phyloP scores from a whole-genome alignment of 2,329 filamentous ascomycete genomes.

The Fusarium phyllophilum region DNA sequence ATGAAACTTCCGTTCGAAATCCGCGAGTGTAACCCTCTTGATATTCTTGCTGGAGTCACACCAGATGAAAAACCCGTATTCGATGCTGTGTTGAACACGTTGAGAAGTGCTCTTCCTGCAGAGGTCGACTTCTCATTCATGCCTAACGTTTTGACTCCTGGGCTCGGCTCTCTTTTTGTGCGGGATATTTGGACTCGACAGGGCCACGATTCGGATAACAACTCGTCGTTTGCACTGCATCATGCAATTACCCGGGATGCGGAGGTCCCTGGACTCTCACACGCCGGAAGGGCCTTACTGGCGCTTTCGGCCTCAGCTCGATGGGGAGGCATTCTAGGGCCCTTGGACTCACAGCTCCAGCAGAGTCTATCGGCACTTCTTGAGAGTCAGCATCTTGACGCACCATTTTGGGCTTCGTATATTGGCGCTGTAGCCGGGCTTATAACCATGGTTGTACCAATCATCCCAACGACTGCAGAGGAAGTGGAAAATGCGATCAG shows the following conservation, averaged over 20 bases:
- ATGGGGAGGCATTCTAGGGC: slow-evolving; percentile 72
- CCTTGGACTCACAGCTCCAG: slow-evolving; percentile 58
- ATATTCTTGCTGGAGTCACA: slow-evolving; percentile 46
- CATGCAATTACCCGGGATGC: slow-evolving; percentile 75
- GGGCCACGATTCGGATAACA: slow-evolving; percentile 61
- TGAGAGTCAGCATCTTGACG: slow-evolving; percentile 49
- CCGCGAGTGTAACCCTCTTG: slow-evolving; percentile 73
- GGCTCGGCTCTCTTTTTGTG: slow-evolving; percentile 58
- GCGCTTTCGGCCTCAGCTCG: slow-evolving; percentile 77
- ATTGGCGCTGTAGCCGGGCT: slow-evolving; percentile 59
- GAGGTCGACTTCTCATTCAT: slow-evolving; percentile 49
- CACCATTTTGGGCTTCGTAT: slow-evolving; percentile 64
- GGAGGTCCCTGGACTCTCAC: slow-evolving; percentile 76
- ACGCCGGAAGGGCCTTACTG: slow-evolving; percentile 75
- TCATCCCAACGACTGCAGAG: slow-evolving; percentile 50
- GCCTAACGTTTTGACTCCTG: slow-evolving; percentile 55
- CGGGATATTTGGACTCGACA: slow-evolving; percentile 62
- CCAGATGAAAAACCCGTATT: slow-evolving; percentile 45
- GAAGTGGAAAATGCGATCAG: slow-evolving; percentile 51
- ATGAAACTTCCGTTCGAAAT: slow-evolving; percentile 70
- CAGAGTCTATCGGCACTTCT: slow-evolving; percentile 56
- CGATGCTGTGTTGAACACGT: slow-evolving; percentile 50
- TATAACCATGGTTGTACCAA: slow-evolving; percentile 55
- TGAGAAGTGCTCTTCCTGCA: slow-evolving; percentile 57
- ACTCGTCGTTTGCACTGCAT: slow-evolving; percentile 77